Percentiles rank a stretch among this genome's conserved stretches.
Conservation (phyloP, 805 yeast species). For the Ogataea methylovora region DNA sequence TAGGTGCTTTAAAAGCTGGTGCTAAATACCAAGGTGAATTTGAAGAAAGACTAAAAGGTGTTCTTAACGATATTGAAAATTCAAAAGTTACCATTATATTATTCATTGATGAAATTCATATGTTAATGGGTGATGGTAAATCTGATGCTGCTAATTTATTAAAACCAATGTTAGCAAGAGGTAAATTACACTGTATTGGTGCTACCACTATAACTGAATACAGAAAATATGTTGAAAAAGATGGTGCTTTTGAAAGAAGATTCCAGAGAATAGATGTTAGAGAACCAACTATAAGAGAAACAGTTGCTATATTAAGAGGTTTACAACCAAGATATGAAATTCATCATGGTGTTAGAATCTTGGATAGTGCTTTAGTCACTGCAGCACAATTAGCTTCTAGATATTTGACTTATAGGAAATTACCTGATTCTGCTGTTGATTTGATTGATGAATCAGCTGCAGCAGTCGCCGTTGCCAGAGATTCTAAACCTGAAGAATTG, state of each 20-base stretch:
- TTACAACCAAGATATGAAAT: conserved; percentile 91
- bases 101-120: conserved; percentile 96
- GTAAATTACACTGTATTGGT: conserved; percentile 94
- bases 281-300: conserved; percentile 87
- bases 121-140: conserved; percentile 99
- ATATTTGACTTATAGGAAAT: conserved; percentile 87
- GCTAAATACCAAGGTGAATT: conserved; percentile 98
- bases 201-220: conserved; percentile 96
- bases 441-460: conserved; percentile 95
- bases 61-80: conserved; percentile 85
- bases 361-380: conserved; percentile 88
- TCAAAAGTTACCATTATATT: conserved; percentile 79
- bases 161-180: conserved; percentile 96
- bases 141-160: conserved; percentile 93
- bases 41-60: conserved; percentile 97
- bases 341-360: conserved; percentile 94
- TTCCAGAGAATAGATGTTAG: conserved; percentile 96
- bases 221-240: conserved; percentile 87
- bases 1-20: conserved; percentile 97
- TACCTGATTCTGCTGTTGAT: conserved; percentile 97
- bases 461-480: conserved; percentile 95
- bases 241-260: conserved; percentile 98
- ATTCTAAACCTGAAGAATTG: conserved; percentile 94
- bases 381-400: conserved; percentile 95
- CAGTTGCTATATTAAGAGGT: conserved; percentile 94